Base-by-base conservation (phyloP, 768 basidiomycete genomes). In the Boletus sp. region DNA sequence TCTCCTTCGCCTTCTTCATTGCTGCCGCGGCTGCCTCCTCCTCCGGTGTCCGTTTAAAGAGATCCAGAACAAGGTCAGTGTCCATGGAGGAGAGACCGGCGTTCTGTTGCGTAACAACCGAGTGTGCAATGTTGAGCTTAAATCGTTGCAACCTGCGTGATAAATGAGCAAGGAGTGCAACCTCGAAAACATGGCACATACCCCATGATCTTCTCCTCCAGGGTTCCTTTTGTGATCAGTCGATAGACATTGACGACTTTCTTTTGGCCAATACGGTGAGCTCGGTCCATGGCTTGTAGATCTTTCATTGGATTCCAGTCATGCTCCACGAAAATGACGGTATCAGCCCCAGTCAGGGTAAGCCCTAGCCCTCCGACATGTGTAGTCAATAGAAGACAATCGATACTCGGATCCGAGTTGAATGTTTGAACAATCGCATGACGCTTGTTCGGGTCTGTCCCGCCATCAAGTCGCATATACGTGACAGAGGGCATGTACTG, bases 271-370 rank as follows among this genome's bases (percentile, higher is more conserved):
- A 98, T 87, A 50, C 97, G 87, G 73, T 98, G 97, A 1, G 97
- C 97, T 54, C 97, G 83, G 68, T 99, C 97, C 97, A 99, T 99
- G 8, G 97, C 97, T 67, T 99, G 97, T 7, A 98, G 75, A 75
- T 99, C 97, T 71, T 98, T 98, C 94, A 96, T 97, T 7, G 97
- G 97, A 70, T 99, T 99, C 97, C 97, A 99, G 70, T 99, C 97
- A 64, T 99, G 97, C 69, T 99, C 97, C 49, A 99, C 93, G 64
- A 99, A 99, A 59, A 99, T 97, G 54, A 99, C 97, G 1, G 97
- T 99, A 69, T 99, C 97, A 7, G 97, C 97, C 21, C 97, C 96
- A 0, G 97, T 99, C 59, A 99, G 75, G 19, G 96, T 99, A 66
- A 99, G 74, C 7, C 97, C 97, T 27, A 99, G 76, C 3, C 97